Base-by-base conservation (phyloP, 192 early-diverging fungal species). In the Coemansia sp. region DNA sequence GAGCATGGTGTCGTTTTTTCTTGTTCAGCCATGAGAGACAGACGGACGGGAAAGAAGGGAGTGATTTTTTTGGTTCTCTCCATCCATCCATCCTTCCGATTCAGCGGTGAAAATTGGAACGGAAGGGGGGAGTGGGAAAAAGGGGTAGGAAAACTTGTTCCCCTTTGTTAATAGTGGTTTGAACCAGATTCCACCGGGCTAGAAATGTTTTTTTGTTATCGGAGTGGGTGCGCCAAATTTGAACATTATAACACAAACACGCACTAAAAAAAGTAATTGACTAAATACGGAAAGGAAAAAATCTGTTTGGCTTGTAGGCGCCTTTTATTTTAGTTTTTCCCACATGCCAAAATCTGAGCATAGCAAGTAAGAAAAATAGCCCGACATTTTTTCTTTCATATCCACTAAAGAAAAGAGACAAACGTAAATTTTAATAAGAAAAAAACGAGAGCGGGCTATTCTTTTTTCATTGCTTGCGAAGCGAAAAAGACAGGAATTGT, bases 111-210 rank as follows among this genome's bases (percentile, higher is more conserved):
- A 46, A 46, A 46, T 10, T 46, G 8, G 45, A 46, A 8, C 8
- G 8, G 8, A 15, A 10, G 45, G 45, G 8, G 15, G 45, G 45
- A 46, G 15, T 46, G 15, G 45, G 15, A 8, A 46, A n/a, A n/a
- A n/a, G n/a, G n/a, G n/a, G n/a, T n/a, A n/a, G n/a, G n/a, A n/a
- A n/a, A n/a, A n/a, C n/a, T n/a, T n/a, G n/a, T n/a, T n/a, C n/a
- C n/a, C n/a, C n/a, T n/a, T n/a, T n/a, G n/a, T n/a, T n/a, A n/a
- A n/a, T n/a, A n/a, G n/a, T n/a, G n/a, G n/a, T n/a, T n/a, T n/a
- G n/a, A n/a, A n/a, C n/a, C n/a, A n/a, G 49, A 41, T 67, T 67
- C 66, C 66, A 67, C 66, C 66, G 66, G 45, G 66, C 57, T 60
- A 58, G 12, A 59, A 67, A 67, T 37, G n/a, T n/a, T n/a, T 7